Percentiles rank a stretch among this genome's conserved stretches.
Conservation (phyloP, 345 rosid species). For the Reutealis trisperma region DNA sequence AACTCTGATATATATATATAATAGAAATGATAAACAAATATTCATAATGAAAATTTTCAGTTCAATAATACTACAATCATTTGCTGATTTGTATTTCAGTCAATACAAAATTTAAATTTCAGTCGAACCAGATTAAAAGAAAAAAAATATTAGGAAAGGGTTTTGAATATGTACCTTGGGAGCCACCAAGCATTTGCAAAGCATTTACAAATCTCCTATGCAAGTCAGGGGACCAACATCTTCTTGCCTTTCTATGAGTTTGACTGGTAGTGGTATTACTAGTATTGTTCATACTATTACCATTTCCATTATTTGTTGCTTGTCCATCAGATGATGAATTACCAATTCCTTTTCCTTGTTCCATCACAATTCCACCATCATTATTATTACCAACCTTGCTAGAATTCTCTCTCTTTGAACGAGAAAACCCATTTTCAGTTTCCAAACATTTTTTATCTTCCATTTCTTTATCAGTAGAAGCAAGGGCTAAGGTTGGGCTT, state of each 20-base stretch:
- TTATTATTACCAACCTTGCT: slow-evolving; percentile 13
- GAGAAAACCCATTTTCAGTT: slow-evolving; percentile 38
- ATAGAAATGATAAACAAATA: background rate
- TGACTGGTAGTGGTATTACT: slow-evolving; percentile 30
- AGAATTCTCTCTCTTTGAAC: slow-evolving; percentile 39
- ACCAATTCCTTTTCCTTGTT: slow-evolving; percentile 36
- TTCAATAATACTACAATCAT: too few relatives aligned
- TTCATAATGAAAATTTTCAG: background rate
- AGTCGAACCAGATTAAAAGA: too few relatives aligned
- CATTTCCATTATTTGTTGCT: slow-evolving; percentile 16
- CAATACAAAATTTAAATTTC: too few relatives aligned
- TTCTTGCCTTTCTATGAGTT: slow-evolving; percentile 84
- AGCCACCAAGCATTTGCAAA: slow-evolving; percentile 97
- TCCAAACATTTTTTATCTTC: slow-evolving; percentile 58
- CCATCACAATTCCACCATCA: slow-evolving; percentile 26
- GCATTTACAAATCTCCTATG: slow-evolving; percentile 95
- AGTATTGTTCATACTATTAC: slow-evolving; percentile 6
- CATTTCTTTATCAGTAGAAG: slow-evolving; percentile 42
- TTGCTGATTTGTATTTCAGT: too few relatives aligned
- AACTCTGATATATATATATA: background rate
- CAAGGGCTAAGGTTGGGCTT: slow-evolving; percentile 51
- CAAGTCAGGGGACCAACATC: slow-evolving; percentile 99
- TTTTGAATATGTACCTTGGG: slow-evolving; percentile 70
- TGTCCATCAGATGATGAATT: slow-evolving; percentile 42
- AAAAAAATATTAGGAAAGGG: too few relatives aligned